Evolutionary conservation across 768 basidiomycete species (phyloP).

Genomic region (Russula brevipes): DNA sequence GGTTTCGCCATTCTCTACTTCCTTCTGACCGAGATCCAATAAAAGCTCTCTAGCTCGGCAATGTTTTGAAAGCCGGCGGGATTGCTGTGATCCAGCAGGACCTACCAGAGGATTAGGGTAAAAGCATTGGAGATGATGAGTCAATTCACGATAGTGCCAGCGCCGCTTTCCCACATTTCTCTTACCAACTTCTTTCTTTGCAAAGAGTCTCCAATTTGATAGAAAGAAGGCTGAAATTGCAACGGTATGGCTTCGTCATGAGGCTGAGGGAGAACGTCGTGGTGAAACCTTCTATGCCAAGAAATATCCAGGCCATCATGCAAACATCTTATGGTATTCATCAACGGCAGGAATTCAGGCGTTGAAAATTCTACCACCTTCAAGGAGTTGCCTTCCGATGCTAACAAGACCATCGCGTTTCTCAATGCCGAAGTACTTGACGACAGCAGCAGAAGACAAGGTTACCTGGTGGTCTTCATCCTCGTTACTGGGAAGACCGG

Average conservation of each 20-base stretch:
- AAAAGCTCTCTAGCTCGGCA: constrained; percentile 74
- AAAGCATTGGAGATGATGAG: not conserved
- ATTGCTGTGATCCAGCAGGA: constrained; percentile 83
- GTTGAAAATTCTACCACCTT: constrained; percentile 38
- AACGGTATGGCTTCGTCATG: constrained; percentile 46
- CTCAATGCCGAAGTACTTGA: constrained; percentile 70
- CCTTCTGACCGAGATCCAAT: constrained; percentile 56
- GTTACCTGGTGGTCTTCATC: constrained; percentile 31
- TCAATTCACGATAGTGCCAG: constrained; percentile 63
- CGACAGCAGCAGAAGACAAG: constrained; percentile 47
- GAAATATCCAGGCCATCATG: constrained; percentile 41
- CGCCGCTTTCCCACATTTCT: constrained; percentile 90
- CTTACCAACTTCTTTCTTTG: constrained; percentile 64
- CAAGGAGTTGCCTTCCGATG: constrained; percentile 60
- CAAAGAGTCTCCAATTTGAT: constrained; percentile 56
- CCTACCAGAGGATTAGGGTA: constrained; percentile 36
- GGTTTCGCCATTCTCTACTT: constrained; percentile 43
- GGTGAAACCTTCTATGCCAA: constrained; percentile 57
- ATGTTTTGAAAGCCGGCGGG: constrained; percentile 70
- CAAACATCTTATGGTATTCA: constrained; percentile 39
- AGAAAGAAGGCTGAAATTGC: constrained; percentile 85
- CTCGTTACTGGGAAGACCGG: constrained; percentile 21
- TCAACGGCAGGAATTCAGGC: constrained; percentile 13
- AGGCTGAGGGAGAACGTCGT: constrained; percentile 40
- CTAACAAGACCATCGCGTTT: constrained; percentile 63